Evolutionary conservation across 495 filamentous ascomycete species (phyloP).

Genomic region (Penicillium odoratum): DNA sequence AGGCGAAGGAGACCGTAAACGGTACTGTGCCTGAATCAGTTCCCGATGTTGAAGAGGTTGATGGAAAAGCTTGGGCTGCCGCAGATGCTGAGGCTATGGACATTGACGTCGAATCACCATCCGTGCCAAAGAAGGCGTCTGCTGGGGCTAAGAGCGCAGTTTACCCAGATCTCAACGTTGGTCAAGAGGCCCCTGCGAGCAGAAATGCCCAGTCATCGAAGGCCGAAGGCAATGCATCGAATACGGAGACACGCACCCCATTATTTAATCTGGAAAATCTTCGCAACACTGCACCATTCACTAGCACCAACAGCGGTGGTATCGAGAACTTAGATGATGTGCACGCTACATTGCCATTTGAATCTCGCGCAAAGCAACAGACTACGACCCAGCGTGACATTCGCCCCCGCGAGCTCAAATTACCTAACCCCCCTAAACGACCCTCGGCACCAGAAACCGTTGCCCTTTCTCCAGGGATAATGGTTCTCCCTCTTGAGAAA

Average conservation of each 20-base stretch:
- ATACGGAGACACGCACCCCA: conserved; percentile 38
- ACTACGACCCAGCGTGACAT: conserved; percentile 28
- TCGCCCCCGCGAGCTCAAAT: conserved; percentile 43
- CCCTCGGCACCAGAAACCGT: conserved; percentile 39
- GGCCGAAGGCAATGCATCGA: conserved; percentile 42
- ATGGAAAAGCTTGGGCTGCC: conserved; percentile 27
- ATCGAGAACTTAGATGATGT: conserved; percentile 68
- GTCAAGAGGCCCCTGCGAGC: conserved; percentile 12
- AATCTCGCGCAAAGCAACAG: conserved; percentile 54
- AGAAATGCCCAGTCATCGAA: conserved; percentile 27
- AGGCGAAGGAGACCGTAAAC: conserved; percentile 34
- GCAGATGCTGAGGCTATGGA: conserved; percentile 48
- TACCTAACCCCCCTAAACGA: conserved; percentile 64
- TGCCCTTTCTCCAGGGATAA: conserved; percentile 24
- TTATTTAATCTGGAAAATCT: conserved; percentile 62
- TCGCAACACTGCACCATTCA: conserved; percentile 65
- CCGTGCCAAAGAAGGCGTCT: background rate
- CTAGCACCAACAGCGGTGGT: conserved; percentile 48
- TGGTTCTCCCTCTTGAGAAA: conserved; percentile 38
- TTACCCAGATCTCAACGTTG: conserved; percentile 21
- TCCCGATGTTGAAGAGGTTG: conserved; percentile 38
- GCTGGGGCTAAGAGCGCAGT: conserved; percentile 8
- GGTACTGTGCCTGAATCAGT: conserved; percentile 17
- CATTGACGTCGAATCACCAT: conserved; percentile 41
- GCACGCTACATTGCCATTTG: conserved; percentile 67